phyloP scores from a whole-genome alignment of 164 flowering plant species.

The Aristolochia contorta region DNA sequence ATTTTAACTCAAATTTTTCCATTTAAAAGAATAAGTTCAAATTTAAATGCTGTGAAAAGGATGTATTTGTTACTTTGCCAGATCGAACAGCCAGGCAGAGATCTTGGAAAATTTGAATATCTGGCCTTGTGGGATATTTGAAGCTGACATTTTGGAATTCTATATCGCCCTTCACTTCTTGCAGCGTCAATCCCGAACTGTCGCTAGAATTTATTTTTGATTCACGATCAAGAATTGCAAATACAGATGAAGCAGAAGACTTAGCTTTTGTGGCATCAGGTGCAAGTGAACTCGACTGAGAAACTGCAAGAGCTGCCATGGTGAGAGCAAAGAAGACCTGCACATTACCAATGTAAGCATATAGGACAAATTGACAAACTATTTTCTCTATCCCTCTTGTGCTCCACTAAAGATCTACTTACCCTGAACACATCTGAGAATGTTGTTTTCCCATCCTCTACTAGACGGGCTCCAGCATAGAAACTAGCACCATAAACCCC shows the following conservation, averaged over 20 bases:
- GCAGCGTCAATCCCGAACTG: slow-evolving; percentile 11
- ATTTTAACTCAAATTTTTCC: not conserved
- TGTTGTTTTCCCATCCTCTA: slow-evolving; percentile 18
- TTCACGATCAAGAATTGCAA: slow-evolving; percentile 16
- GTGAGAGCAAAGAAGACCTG: slow-evolving; percentile 23
- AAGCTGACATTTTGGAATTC: slow-evolving; percentile 19
- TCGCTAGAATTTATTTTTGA: slow-evolving; percentile 18
- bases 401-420: not conserved
- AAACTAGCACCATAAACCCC: slow-evolving; percentile 18
- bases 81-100: slow-evolving; percentile 14
- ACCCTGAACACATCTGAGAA: slow-evolving; percentile 18
- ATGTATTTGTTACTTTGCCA: slow-evolving; percentile 9
- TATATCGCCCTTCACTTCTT: slow-evolving; percentile 15
- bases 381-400: too few relatives aligned
- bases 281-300: slow-evolving; percentile 18
- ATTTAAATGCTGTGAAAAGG: not conserved
- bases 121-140: slow-evolving; percentile 20
- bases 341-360: not conserved
- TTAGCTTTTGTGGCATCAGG: slow-evolving; percentile 21
- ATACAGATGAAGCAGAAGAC: slow-evolving; percentile 16
- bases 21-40: not conserved
- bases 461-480: slow-evolving; percentile 20
- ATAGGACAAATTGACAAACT: not conserved
- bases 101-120: slow-evolving; percentile 15
- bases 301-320: slow-evolving; percentile 11